Percentiles rank a stretch among this genome's conserved stretches.
Evolutionary conservation across 2,329 filamentous ascomycete species (phyloP).

Genomic region (Sporothrix phasma): DNA sequence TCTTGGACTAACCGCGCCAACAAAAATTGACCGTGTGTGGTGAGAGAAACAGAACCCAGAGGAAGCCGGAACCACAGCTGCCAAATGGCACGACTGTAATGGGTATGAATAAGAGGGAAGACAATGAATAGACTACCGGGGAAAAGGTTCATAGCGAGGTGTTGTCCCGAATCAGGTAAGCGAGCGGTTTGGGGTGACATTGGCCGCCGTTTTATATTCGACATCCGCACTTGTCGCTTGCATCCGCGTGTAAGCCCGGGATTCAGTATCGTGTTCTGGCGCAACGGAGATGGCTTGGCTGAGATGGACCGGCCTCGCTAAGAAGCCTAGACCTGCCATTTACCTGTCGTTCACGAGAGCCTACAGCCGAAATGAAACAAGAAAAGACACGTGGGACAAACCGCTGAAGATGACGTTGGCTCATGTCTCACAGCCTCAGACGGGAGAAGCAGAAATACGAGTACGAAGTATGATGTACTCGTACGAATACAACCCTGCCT

Average conservation of each 20-base stretch:
- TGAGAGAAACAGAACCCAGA: neutral
- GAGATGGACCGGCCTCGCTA: conserved; percentile 7
- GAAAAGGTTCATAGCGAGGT: neutral
- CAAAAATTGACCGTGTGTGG: neutral
- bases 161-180: neutral
- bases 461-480: too few relatives aligned
- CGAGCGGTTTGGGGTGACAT: conserved; percentile 10
- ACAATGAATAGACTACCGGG: neutral
- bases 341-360: too few relatives aligned
- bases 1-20: conserved; percentile 13
- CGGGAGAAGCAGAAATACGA: neutral
- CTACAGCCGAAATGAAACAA: too few relatives aligned
- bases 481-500: too few relatives aligned
- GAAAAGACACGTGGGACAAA: neutral
- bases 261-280: neutral
- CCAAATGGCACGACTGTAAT: neutral
- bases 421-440: neutral
- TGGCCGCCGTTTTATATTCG: conserved; percentile 17
- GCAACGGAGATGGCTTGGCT: conserved; percentile 1
- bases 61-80: neutral
- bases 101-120: neutral
- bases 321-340: too few relatives aligned
- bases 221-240: neutral
- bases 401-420: neutral
- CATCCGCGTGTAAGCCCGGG: neutral